These are phyloP conservation scores for Dionaea muscipula DNA, from an alignment of 179 eudicot species.

Conservation along the genomic window DNA sequence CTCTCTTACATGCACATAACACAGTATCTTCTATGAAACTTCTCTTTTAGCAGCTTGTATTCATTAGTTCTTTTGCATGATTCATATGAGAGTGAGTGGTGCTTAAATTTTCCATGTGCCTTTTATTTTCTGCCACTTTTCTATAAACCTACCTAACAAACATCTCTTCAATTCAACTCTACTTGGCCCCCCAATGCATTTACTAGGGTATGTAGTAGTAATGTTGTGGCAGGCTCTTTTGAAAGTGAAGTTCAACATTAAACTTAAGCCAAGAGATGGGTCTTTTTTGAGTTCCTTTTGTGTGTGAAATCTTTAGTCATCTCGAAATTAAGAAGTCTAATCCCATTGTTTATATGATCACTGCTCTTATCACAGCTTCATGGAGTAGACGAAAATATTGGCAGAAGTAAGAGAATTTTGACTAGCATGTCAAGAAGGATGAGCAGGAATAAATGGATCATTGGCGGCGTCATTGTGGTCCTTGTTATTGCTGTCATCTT, in stretches of 20 bases:
- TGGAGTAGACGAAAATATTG: slow-evolving; percentile 46
- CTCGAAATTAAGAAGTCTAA: not conserved
- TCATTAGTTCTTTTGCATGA: not conserved
- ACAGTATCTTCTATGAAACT: slow-evolving; percentile 22
- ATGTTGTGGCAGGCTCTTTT: no score
- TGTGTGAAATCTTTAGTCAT: not conserved
- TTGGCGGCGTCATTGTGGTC: slow-evolving; percentile 27
- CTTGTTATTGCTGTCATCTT: slow-evolving; percentile 29
- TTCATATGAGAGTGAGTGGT: no score
- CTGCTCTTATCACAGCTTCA: slow-evolving; percentile 30
- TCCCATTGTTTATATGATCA: not conserved
- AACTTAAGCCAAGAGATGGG: no score
- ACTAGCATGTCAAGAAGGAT: slow-evolving; percentile 42
- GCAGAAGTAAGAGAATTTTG: slow-evolving; percentile 38
- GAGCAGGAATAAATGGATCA: slow-evolving; percentile 46
- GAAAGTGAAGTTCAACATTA: no score
- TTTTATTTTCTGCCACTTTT: no score
- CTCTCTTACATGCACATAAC: slow-evolving; percentile 42
- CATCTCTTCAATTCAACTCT: no score
- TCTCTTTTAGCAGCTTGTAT: not conserved
- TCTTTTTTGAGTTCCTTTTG: no score
- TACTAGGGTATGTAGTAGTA: no score
- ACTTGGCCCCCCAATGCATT: no score
- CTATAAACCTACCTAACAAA: no score
- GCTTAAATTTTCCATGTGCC: no score